phyloP scores from a whole-genome alignment of 805 yeast species.

The Candida oleophila region DNA sequence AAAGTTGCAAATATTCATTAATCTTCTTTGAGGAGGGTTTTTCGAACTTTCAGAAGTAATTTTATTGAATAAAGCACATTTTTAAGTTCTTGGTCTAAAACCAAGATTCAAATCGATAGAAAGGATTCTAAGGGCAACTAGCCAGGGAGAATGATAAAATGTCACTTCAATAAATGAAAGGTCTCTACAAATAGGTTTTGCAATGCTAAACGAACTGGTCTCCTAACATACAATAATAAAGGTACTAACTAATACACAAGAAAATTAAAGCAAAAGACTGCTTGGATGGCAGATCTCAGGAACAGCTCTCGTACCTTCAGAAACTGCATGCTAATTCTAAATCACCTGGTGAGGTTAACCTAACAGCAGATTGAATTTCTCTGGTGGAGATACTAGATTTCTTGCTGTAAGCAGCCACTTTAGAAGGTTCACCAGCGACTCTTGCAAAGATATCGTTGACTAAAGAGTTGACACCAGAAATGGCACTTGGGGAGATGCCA shows the following conservation, averaged over 20 bases:
- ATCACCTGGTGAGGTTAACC: conserved; percentile 98
- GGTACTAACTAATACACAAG: conserved; percentile 7
- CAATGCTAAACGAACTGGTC: conserved; percentile 6
- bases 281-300: conserved; percentile 66
- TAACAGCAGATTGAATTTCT: conserved; percentile 98
- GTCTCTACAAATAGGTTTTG: neutral
- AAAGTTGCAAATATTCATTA: no score
- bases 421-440: conserved; percentile 96
- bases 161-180: no score
- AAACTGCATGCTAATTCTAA: conserved; percentile 97
- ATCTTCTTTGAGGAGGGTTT: no score
- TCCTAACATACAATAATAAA: conserved; percentile 7
- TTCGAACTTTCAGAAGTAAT: no score
- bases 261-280: conserved; percentile 2
- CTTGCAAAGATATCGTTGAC: conserved; percentile 98
- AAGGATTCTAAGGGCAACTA: no score
- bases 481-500: conserved; percentile 98
- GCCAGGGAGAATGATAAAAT: no score
- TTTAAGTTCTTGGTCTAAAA: no score
- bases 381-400: conserved; percentile 97
- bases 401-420: conserved; percentile 98
- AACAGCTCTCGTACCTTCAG: conserved; percentile 98
- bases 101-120: no score
- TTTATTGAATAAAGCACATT: no score
- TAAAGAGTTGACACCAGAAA: conserved; percentile 98